Evolutionary conservation across 2,329 filamentous ascomycete species (phyloP), one percentile per base, ranked within the genome.

Genomic region (Ascochyta pisi): DNA sequence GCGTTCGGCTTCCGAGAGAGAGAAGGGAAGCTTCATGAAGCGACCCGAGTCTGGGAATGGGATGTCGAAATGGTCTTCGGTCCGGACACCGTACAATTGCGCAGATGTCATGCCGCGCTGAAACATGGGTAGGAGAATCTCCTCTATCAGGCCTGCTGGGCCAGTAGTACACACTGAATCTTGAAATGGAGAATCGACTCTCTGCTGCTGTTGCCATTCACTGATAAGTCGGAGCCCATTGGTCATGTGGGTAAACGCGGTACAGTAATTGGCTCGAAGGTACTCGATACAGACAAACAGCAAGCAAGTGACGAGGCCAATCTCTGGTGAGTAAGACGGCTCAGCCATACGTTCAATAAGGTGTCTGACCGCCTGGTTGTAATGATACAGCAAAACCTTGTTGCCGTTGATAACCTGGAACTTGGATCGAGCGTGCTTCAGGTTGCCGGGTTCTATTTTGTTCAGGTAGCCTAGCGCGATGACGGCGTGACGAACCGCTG

Each of bases 211-310:
- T 29, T 55, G 41, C 38, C 59, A 59, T 31, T 64, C 60, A 12
- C 58, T 35, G 16, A 71, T 59, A 19, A 82, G 66, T 35, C 71
- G 76, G 4, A 82, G 50, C 0, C 81, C 81, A 37, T 71, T 79
- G n/a, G 73, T 70, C 6, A 83, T 70, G 60, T 83, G 81, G 4
- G 64, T 61, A 27, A 76, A 73, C 12, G 73, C 79, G 0, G 76
- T 69, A 10, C 68, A 61, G 43, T 78, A 78, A 29, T 78, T 74
- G 1, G 76, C 79, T 12, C 76, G 72, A 4, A 82, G 55, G 27
- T 76, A 75, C 50, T 82, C 79, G 39, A 81, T 69, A 46, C 72
- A 76, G 5, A 79, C 67, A 57, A 81, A 81, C 1, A 80, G 51
- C 45, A 80, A 60, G 49, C 79, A 81, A 3, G 76, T 71, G 41